Conservation (phyloP, 331 rosid species). For the Phaseolus coccineus region DNA sequence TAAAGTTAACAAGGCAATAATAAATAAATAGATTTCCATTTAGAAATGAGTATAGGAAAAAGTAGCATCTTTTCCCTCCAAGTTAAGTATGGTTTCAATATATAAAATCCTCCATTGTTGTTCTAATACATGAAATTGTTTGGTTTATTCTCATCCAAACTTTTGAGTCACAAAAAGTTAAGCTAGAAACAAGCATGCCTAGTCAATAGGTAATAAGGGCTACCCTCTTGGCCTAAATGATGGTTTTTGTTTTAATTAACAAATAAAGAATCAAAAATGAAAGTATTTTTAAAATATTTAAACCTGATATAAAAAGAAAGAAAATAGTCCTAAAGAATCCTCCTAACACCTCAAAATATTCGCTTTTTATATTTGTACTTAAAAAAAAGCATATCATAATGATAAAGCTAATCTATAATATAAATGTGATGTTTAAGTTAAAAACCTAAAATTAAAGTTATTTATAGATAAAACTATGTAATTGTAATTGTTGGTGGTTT, state of each 20-base stretch:
- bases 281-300: too few relatives aligned
- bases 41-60: background rate
- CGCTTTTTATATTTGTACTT: too few relatives aligned
- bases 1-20: too few relatives aligned
- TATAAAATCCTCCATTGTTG: background rate
- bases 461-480: too few relatives aligned
- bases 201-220: conserved; percentile 58
- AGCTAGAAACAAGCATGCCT: conserved; percentile 35
- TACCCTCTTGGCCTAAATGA: conserved; percentile 46
- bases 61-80: background rate
- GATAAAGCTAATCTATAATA: conserved; percentile 26
- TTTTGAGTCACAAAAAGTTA: conserved; percentile 16
- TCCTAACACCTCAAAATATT: too few relatives aligned
- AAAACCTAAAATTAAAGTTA: conserved; percentile 9
- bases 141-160: conserved; percentile 17
- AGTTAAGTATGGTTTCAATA: conserved; percentile 8
- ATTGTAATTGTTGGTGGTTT: too few relatives aligned
- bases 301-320: too few relatives aligned
- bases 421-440: conserved; percentile 33
- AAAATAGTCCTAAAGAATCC: too few relatives aligned
- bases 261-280: too few relatives aligned
- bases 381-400: background rate
- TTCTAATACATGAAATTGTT: conserved; percentile 9
- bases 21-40: background rate
- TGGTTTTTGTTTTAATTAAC: background rate